Evolutionary conservation across 1,284 basidiomycete species (phyloP).

Genomic region (Ceratobasidium sp.): DNA sequence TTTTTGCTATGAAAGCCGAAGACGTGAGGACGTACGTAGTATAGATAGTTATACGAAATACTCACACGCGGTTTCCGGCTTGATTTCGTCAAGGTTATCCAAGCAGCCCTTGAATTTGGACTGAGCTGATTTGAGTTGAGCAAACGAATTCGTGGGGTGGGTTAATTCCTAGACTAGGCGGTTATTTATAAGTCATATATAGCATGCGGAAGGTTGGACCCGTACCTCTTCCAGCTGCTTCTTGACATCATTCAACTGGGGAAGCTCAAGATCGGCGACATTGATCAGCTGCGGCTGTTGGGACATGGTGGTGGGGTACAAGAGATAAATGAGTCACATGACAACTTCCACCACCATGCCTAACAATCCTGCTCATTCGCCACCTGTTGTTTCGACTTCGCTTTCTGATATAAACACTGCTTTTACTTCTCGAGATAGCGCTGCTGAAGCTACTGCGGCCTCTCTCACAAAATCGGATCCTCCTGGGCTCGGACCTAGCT

Average conservation of each 20-base stretch:
- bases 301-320: conserved; percentile 15
- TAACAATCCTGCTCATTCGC: conserved; percentile 4
- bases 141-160: conserved; percentile 92
- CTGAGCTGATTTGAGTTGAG: conserved; percentile 92
- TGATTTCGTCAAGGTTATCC: conserved; percentile 84
- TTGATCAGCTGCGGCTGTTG: conserved; percentile 69
- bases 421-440: neutral
- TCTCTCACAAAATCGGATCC: neutral
- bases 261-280: conserved; percentile 83
- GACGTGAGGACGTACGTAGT: neutral
- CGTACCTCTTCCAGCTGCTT: conserved; percentile 89
- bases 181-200: neutral
- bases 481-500: neutral
- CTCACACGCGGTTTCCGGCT: conserved; percentile 78
- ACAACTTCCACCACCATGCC: no score
- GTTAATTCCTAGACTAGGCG: conserved; percentile 80
- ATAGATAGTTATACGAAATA: conserved; percentile 45
- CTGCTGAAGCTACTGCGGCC: neutral
- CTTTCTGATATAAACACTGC: neutral
- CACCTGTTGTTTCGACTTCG: neutral
- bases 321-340: neutral
- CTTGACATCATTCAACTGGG: conserved; percentile 87
- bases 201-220: neutral
- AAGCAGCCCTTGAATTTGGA: conserved; percentile 91
- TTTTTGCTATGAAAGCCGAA: conserved; percentile 72